phyloP scores from a whole-genome alignment of 73 alveolate species.

The Symbiodinium pilosum region DNA sequence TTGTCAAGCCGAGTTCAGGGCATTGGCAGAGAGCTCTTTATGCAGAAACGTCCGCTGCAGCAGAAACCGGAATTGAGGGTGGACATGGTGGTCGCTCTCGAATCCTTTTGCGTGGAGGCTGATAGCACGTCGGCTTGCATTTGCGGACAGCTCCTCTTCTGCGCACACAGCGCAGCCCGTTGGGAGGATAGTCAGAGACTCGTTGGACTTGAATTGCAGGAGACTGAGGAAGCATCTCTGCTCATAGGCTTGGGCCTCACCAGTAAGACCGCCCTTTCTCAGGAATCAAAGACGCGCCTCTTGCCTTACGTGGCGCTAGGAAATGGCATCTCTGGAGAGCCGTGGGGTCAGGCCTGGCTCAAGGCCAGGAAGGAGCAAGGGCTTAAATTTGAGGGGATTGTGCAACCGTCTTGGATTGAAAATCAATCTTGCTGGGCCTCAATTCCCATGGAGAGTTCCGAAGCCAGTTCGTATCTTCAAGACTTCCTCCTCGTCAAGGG shows the following conservation, averaged over 20 bases:
- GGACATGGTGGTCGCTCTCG: not conserved
- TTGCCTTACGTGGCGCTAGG: not conserved
- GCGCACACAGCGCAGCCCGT: not conserved
- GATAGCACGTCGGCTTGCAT: not conserved
- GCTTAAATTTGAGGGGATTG: too few relatives aligned
- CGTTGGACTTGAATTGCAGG: not conserved
- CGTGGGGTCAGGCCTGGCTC: not conserved
- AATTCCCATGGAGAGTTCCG: not conserved
- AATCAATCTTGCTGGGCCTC: not conserved
- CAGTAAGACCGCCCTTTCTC: not conserved
- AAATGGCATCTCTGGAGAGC: not conserved
- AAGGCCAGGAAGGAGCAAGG: not conserved
- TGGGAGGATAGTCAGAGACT: not conserved
- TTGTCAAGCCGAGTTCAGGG: not conserved
- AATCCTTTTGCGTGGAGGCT: not conserved
- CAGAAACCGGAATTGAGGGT: not conserved
- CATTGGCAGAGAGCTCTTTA: not conserved
- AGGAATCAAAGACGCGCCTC: not conserved
- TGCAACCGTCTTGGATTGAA: not conserved
- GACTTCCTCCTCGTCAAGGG: not conserved
- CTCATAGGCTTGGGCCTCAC: not conserved
- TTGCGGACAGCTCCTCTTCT: not conserved
- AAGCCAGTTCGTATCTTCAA: not conserved
- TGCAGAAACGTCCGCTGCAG: not conserved
- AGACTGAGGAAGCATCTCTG: not conserved